Base-by-base conservation (phyloP, 108 stramenopile species). In the Skeletonema tropicum region DNA sequence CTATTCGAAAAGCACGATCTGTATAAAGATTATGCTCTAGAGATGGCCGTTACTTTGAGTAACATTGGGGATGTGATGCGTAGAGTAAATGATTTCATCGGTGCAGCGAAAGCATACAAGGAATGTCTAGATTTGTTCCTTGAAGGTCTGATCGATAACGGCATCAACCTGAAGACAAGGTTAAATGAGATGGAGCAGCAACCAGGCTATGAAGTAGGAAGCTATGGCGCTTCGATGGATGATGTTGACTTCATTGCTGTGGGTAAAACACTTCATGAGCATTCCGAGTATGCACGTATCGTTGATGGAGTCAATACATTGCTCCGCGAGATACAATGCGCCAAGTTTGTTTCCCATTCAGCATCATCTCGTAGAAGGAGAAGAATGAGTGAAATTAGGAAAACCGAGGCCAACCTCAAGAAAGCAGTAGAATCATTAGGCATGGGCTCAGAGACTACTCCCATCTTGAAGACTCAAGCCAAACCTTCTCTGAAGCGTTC, bases 341-440 rank as follows among this genome's bases (percentile, higher is more conserved):
- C 64, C 11, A 57, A 57, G 52, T 73, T 73, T 38, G 72, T 73
- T 11, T 62, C 61, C 0, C 72, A 63, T 26, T 62, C 63, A 29
- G 72, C 72, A 15, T 73, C 72, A n/a, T 73, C 72, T 17, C 48
- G 72, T 38, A 30, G 72, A 9, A 30, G 72, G 49, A 46, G 72
- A 33, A 48, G 63, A 17, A 52, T 49, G 48, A 25, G 13, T 21
- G 46, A 73, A 29, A 15, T 52, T 11, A 31, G 33, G 7, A 52
- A 55, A 38, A 13, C 14, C 26, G 55, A 41, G 7, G 39, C 14
- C 8, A 70, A 70, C 39, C 41, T 70, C 36, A 70, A 52, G 61
- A 73, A 49, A 55, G 72, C 72, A 7, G 45, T 64, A 1, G 62
- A 41, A 31, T 73, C 72, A 21, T 55, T 73, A 9, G 36, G 29